phyloP scores from a whole-genome alignment of 1,284 basidiomycete species.

The Ustilago loliicola region DNA sequence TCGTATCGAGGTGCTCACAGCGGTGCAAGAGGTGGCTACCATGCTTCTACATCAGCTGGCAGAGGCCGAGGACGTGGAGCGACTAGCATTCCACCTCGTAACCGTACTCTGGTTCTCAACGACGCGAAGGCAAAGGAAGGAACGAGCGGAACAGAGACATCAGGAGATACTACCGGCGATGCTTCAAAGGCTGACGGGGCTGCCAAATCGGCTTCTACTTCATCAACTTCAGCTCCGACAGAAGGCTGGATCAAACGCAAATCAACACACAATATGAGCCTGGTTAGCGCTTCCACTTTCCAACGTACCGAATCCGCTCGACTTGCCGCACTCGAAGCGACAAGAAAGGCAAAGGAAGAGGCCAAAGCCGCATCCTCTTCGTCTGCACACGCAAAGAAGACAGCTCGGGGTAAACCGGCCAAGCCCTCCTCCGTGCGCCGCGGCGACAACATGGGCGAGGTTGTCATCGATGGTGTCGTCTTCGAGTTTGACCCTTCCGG shows the following conservation, averaged over 20 bases:
- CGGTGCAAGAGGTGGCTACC: slow-evolving; percentile 20
- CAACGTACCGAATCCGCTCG: slow-evolving; percentile 64
- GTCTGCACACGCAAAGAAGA: slow-evolving; percentile 7
- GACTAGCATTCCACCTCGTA: slow-evolving; percentile 27
- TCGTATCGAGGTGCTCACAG: slow-evolving; percentile 26
- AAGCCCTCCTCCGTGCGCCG: slow-evolving; percentile 45
- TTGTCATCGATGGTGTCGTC: slow-evolving; percentile 73
- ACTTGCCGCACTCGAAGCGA: slow-evolving; percentile 56
- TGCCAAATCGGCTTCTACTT: not conserved
- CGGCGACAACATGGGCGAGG: slow-evolving; percentile 69
- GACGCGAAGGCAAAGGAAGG: slow-evolving; percentile 9
- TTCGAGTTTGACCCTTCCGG: slow-evolving; percentile 74
- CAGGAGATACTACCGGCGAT: not conserved
- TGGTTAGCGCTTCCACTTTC: slow-evolving; percentile 60
- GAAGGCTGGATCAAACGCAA: slow-evolving; percentile 65
- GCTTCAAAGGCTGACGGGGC: not conserved
- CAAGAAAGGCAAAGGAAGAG: slow-evolving; percentile 46
- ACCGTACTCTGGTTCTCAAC: slow-evolving; percentile 54
- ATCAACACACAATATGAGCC: slow-evolving; percentile 60
- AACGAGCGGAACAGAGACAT: not conserved
- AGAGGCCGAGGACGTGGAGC: slow-evolving; percentile 43
- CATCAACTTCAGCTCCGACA: not conserved
- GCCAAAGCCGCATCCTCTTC: slow-evolving; percentile 19
- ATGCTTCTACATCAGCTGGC: not conserved
- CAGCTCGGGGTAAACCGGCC: slow-evolving; percentile 4